A percentile compares a stretch with the other conserved stretches of the same genome.
Evolutionary conservation across 192 early-diverging fungal genomes (phyloP).

Genomic region (Linnemannia zychae): DNA sequence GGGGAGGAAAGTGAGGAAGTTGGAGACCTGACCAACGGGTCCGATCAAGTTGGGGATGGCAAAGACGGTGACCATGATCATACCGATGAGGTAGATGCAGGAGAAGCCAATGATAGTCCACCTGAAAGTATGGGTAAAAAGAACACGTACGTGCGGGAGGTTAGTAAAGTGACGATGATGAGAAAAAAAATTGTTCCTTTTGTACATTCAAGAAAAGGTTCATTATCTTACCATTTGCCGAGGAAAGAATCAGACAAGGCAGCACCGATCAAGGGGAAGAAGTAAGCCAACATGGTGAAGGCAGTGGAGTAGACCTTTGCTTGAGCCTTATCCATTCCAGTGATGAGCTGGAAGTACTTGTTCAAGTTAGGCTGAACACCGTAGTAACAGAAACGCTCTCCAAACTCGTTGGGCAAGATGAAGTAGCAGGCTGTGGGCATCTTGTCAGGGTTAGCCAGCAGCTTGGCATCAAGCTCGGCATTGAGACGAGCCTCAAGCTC

Average conservation of each 20-base stretch:
- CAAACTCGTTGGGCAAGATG: conserved; percentile 67
- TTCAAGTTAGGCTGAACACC: conserved; percentile 67
- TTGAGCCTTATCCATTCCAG: conserved; percentile 32
- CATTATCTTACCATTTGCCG: conserved; percentile 71
- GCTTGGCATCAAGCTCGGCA: conserved; percentile 62
- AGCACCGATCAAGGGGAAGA: conserved; percentile 71
- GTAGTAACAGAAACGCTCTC: conserved; percentile 71
- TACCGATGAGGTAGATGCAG: conserved; percentile 62
- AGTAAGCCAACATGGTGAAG: conserved; percentile 68
- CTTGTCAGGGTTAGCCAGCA: conserved; percentile 62
- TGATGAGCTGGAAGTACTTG: conserved; percentile 56
- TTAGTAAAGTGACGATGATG: no score
- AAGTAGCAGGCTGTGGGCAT: conserved; percentile 59
- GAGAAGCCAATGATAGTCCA: conserved; percentile 62
- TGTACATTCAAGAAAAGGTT: conserved; percentile 36
- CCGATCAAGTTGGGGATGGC: conserved; percentile 61
- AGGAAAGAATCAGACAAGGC: conserved; percentile 74
- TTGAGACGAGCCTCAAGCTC: conserved; percentile 66
- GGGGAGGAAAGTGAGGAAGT: conserved; percentile 58
- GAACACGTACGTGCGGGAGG: background rate
- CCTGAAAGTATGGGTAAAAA: conserved; percentile 22
- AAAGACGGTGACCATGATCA: conserved; percentile 62
- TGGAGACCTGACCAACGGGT: conserved; percentile 27
- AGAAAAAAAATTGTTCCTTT: conserved; percentile 29
- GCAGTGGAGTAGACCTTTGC: conserved; percentile 47